Evolutionary conservation across 257 asterid species (phyloP).

Genomic region (Sherardia arvensis): DNA sequence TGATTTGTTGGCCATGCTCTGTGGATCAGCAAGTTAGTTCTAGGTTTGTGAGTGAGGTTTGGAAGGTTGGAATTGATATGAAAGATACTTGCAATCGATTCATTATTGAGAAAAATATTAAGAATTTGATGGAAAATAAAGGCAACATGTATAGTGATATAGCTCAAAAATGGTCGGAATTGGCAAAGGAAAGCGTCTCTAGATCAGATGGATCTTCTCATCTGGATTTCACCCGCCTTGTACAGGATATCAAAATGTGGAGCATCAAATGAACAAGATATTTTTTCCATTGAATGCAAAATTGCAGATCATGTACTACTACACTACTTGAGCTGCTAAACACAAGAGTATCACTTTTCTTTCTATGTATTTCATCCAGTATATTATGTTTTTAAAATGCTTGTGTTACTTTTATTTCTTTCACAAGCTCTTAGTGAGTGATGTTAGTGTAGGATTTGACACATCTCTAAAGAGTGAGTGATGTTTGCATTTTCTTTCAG

Average conservation of each 20-base stretch:
- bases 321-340: too few relatives aligned
- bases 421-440: too few relatives aligned
- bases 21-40: conserved; percentile 21
- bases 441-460: too few relatives aligned
- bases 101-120: conserved; percentile 15
- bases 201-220: conserved; percentile 17
- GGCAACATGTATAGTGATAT: conserved; percentile 2
- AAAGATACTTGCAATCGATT: conserved; percentile 16
- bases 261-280: neutral
- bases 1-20: conserved; percentile 23
- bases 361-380: too few relatives aligned
- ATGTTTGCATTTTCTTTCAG: too few relatives aligned
- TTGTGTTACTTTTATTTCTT: too few relatives aligned
- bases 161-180: conserved; percentile 5
- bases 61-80: conserved; percentile 27
- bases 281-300: too few relatives aligned
- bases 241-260: conserved; percentile 7
- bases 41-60: conserved; percentile 17
- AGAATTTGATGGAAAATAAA: conserved; percentile 9
- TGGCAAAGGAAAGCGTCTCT: conserved; percentile 14
- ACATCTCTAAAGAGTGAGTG: too few relatives aligned
- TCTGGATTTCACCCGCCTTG: conserved; percentile 10
- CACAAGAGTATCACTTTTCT: too few relatives aligned
- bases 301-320: too few relatives aligned
- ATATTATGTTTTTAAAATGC: too few relatives aligned